These are phyloP conservation scores for Lycium ferocissimum DNA, from an alignment of 257 asterid genomes.

Conservation along the genomic window DNA sequence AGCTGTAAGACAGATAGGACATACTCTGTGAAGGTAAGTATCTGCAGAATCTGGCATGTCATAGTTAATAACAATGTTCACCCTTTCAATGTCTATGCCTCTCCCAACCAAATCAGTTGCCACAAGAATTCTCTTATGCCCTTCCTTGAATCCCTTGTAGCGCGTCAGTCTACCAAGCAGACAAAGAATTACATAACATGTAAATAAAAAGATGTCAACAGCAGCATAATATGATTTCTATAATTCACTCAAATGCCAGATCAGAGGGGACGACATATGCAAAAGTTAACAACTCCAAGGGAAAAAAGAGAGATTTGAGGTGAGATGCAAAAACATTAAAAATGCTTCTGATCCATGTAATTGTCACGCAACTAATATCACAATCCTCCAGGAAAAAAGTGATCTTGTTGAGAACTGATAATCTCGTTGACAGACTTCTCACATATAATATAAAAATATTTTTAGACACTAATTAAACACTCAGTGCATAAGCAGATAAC, in stretches of 20 bases:
- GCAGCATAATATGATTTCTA: not conserved
- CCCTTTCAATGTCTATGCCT: constrained; percentile 93
- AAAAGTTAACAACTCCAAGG: not conserved
- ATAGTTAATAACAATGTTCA: constrained; percentile 88
- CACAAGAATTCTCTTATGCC: constrained; percentile 90
- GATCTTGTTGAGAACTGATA: not conserved
- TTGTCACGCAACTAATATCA: not conserved
- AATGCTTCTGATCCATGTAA: not conserved
- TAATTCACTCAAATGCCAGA: not conserved
- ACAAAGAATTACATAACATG: not conserved
- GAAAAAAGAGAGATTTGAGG: not conserved
- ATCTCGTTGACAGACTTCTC: not conserved
- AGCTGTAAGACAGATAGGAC: constrained; percentile 7
- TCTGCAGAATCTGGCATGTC: constrained; percentile 98
- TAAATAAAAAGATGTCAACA: not conserved
- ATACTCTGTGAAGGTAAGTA: constrained; percentile 90
- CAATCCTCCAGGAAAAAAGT: not conserved
- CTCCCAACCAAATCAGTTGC: constrained; percentile 96
- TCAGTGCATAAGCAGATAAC: not conserved
- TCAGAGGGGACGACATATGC: not conserved
- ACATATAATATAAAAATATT: not conserved
- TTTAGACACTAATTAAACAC: not conserved
- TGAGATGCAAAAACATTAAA: not conserved
- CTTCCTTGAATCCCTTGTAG: constrained; percentile 91
- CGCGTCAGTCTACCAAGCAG: constrained; percentile 65